Base-by-base conservation (phyloP, 1,139 yeast species). In the Zygoascus hellenicus region DNA sequence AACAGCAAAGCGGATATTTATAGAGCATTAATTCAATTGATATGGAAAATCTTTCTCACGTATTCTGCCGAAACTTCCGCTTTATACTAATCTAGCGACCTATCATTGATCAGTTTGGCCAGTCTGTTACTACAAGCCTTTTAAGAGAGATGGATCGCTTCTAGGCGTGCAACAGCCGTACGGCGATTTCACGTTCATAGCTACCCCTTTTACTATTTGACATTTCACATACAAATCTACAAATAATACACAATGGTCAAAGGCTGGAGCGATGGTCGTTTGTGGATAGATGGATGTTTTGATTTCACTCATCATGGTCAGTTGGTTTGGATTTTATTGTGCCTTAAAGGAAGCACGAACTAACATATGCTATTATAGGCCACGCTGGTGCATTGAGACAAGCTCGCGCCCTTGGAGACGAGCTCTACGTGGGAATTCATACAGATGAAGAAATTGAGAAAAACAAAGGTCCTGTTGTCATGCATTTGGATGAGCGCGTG, bases 281-380 rank as follows among this genome's bases (percentile, higher is more conserved):
- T 89, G 53, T 92, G 97, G 98, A 80, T 92, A 37, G 98, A 92
- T 63, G 98, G 98, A 0, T 92, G 98, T 62, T 92, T 92, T 68
- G 98, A 92, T 64, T 92, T 92, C 69, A 88, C 95, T 35, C 98
- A 92, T 63, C 97, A 92, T 60, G 98, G 92, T 75, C 70, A 47
- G 81, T 70, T 13, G 9, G n/a, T n/a, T n/a, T n/a, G n/a, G n/a
- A 13, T 7, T n/a, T 28, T 34, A 9, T 5, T 29, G 7, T 7
- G 26, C 9, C 10, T 2, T 9, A 7, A 22, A 9, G 13, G 11
- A 11, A 14, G n/a, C 9, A 14, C 28, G 15, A 38, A 32, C 38
- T 28, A 9, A 9, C n/a, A 15, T 17, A 31, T 38, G 16, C 33
- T 34, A 26, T 28, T 43, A 7, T 38, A 74, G 82, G 92, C 34